Evolutionary conservation across 2,329 filamentous ascomycete species (phyloP).

Genomic region (Amauroascus verrucosus): DNA sequence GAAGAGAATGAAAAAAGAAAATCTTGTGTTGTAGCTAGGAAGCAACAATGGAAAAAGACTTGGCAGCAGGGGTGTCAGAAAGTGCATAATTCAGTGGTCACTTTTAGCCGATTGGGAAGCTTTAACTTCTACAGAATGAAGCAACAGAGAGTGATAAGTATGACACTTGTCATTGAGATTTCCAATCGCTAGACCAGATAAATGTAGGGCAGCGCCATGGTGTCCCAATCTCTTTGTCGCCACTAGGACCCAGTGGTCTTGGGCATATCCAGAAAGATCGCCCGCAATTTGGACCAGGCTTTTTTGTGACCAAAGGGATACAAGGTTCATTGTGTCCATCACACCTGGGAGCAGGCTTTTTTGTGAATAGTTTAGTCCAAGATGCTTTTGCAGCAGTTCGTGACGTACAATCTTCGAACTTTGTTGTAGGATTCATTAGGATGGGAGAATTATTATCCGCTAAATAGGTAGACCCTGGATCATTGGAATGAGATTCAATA

Average conservation of each 20-base stretch:
- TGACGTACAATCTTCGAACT: not conserved
- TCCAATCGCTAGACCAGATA: constrained; percentile 58
- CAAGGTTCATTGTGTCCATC: constrained; percentile 78
- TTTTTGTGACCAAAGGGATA: constrained; percentile 73
- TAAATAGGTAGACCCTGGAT: no score
- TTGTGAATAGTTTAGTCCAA: constrained; percentile 76
- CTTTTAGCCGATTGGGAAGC: no score
- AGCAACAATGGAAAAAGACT: no score
- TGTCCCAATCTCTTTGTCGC: constrained; percentile 71
- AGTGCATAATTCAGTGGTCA: no score
- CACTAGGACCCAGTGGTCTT: constrained; percentile 74
- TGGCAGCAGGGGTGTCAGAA: no score
- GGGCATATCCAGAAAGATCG: constrained; percentile 58
- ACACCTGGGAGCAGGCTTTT: constrained; percentile 63
- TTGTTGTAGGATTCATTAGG: no score
- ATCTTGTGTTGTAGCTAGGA: no score
- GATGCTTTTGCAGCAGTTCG: constrained; percentile 57
- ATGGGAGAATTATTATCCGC: no score
- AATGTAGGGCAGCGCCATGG: constrained; percentile 85
- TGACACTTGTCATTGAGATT: constrained; percentile 20
- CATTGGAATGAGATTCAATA: no score
- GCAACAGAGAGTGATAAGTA: no score
- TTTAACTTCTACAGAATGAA: no score
- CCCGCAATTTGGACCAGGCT: constrained; percentile 70
- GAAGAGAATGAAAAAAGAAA: no score